Evolutionary conservation across 1,284 basidiomycete genomes (phyloP).

Genomic region (Bjerkandera adusta): DNA sequence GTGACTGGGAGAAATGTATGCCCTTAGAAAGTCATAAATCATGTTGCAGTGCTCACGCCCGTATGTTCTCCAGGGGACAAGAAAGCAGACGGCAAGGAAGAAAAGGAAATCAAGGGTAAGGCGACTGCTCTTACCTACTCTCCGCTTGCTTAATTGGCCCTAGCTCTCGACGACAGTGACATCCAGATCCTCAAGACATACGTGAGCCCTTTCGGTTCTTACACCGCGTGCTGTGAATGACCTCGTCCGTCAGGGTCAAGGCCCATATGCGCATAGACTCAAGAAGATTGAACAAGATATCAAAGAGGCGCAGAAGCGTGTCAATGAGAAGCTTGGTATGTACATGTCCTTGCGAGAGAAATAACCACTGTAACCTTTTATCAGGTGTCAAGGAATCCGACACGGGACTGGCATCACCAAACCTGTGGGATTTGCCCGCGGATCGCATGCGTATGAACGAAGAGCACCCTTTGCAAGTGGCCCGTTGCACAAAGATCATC

Average conservation of each 20-base stretch:
- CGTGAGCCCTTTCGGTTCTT: conserved; percentile 40
- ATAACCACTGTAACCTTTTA: neutral
- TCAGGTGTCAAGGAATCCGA: conserved; percentile 96
- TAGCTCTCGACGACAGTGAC: conserved; percentile 95
- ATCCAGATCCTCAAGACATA: conserved; percentile 99
- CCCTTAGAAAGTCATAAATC: no score
- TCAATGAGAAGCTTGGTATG: conserved; percentile 93
- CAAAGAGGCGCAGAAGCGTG: conserved; percentile 95
- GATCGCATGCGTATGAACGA: conserved; percentile 89
- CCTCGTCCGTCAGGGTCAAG: conserved; percentile 76
- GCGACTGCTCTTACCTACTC: neutral
- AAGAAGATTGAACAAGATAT: conserved; percentile 93
- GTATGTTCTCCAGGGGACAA: conserved; percentile 61
- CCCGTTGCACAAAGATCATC: conserved; percentile 98
- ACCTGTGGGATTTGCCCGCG: conserved; percentile 92
- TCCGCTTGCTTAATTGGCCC: conserved; percentile 15
- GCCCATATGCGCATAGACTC: conserved; percentile 88
- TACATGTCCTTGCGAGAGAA: conserved; percentile 4
- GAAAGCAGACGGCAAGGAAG: conserved; percentile 77
- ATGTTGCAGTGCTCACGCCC: no score
- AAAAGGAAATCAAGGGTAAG: conserved; percentile 88
- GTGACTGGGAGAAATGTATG: conserved; percentile 97
- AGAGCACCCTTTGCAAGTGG: conserved; percentile 95
- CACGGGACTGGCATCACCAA: conserved; percentile 95
- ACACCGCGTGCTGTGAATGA: conserved; percentile 6